Conservation (phyloP, 2,329 filamentous ascomycete genomes). For the Diaporthe humulicola region DNA sequence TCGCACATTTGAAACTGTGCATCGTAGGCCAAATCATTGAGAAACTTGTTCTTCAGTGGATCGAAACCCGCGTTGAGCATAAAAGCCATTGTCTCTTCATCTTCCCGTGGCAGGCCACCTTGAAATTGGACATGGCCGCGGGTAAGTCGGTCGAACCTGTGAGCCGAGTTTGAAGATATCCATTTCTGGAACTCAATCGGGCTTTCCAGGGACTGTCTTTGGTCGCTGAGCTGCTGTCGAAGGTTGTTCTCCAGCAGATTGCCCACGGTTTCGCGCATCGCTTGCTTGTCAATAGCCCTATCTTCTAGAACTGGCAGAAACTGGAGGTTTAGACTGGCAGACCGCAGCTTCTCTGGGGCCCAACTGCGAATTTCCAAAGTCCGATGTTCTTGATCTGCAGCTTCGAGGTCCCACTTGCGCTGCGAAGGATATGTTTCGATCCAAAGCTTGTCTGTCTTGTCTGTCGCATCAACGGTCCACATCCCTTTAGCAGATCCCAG, state of each 20-base stretch:
- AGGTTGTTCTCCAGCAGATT: slow-evolving; percentile 64
- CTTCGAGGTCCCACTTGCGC: slow-evolving; percentile 72
- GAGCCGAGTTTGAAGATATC: slow-evolving; percentile 58
- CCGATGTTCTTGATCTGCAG: slow-evolving; percentile 62
- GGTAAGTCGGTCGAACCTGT: slow-evolving; percentile 53
- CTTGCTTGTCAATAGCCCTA: slow-evolving; percentile 59
- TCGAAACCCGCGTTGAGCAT: slow-evolving; percentile 74
- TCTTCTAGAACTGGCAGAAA: slow-evolving; percentile 78
- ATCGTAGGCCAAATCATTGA: slow-evolving; percentile 61
- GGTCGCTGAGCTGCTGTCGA: slow-evolving; percentile 62
- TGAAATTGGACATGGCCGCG: slow-evolving; percentile 57
- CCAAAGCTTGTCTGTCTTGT: slow-evolving; percentile 66
- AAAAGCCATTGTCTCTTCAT: slow-evolving; percentile 65
- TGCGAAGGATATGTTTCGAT: slow-evolving; percentile 78
- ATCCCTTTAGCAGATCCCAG: slow-evolving; percentile 82
- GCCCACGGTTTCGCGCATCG: slow-evolving; percentile 63
- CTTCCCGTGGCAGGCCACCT: slow-evolving; percentile 63
- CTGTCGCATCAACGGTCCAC: slow-evolving; percentile 73
- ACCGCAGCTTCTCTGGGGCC: slow-evolving; percentile 58
- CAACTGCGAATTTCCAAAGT: slow-evolving; percentile 74
- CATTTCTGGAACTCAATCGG: slow-evolving; percentile 66
- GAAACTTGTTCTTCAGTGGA: slow-evolving; percentile 58
- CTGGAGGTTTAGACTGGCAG: slow-evolving; percentile 74
- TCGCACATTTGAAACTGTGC: slow-evolving; percentile 67
- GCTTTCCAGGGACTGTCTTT: slow-evolving; percentile 64